These are phyloP conservation scores for Bryum argenteum DNA, from an alignment of 225 moss, liverwort and hornwort species.

Conservation along the genomic window DNA sequence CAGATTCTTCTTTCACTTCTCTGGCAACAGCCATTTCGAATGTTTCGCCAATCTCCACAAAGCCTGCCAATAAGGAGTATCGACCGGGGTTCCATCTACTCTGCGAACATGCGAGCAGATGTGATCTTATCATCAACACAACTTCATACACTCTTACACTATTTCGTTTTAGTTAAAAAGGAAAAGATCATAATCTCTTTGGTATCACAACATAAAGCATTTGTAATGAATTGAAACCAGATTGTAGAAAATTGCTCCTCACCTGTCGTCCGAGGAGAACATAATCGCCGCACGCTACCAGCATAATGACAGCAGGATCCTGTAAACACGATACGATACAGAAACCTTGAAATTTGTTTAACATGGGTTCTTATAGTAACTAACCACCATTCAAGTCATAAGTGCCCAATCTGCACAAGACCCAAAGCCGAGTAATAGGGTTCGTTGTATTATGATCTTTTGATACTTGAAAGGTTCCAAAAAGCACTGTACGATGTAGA, in stretches of 20 bases:
- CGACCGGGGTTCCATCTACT: constrained; percentile 86
- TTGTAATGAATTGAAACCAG: constrained; percentile 12
- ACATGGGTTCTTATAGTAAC: too few species aligned
- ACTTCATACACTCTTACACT: constrained; percentile 8
- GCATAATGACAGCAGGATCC: constrained; percentile 99
- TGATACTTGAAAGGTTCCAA: too few species aligned
- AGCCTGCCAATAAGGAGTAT: constrained; percentile 87
- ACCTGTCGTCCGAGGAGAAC: constrained; percentile 94
- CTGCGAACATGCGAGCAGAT: constrained; percentile 50
- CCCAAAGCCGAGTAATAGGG: too few species aligned
- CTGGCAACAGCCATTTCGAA: constrained; percentile 91
- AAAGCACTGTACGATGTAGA: too few species aligned
- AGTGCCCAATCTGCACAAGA: too few species aligned
- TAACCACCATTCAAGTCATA: too few species aligned
- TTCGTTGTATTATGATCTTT: too few species aligned
- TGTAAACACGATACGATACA: constrained; percentile 30
- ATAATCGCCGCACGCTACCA: constrained; percentile 78
- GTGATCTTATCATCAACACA: background rate
- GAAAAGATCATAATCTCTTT: too few species aligned
- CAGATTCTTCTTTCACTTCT: constrained; percentile 89
- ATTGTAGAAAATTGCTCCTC: constrained; percentile 16
- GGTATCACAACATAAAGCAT: background rate
- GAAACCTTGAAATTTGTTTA: background rate
- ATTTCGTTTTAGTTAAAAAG: too few species aligned
- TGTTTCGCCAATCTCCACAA: constrained; percentile 94